Percentiles rank a stretch among this genome's conserved stretches.
Conservation (phyloP, 306 rosid genomes). For the Heteromeles arbutifolia region DNA sequence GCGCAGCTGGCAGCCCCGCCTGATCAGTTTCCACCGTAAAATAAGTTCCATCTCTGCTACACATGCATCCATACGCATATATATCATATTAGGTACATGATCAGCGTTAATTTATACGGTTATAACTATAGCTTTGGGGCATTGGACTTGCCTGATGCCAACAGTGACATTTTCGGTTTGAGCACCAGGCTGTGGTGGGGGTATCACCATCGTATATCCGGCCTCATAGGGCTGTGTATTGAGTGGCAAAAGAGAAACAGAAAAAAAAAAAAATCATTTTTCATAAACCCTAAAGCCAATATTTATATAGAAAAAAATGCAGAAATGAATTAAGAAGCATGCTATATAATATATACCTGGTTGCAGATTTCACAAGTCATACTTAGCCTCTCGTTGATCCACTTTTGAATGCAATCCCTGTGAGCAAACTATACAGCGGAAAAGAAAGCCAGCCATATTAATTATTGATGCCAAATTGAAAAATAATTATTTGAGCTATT, state of each 20-base stretch:
- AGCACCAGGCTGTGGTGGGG: neutral
- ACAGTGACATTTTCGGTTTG: neutral
- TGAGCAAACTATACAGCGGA: constrained; percentile 52
- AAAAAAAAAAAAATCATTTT: neutral
- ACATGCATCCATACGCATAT: neutral
- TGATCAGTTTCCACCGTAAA: neutral
- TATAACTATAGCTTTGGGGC: neutral
- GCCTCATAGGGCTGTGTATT: neutral
- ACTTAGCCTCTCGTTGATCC: constrained; percentile 63
- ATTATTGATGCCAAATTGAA: neutral
- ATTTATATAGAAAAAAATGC: neutral
- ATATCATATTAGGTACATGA: neutral
- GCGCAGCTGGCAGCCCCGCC: neutral
- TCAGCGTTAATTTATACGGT: neutral
- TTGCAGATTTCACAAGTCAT: constrained; percentile 71
- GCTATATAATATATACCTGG: constrained; percentile 37
- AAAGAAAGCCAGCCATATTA: neutral
- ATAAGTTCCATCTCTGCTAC: neutral
- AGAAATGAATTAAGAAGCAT: neutral
- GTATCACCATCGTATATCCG: neutral
- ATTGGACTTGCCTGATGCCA: neutral
- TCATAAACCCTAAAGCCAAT: neutral
- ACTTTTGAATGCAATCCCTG: constrained; percentile 71
- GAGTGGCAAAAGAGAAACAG: neutral
- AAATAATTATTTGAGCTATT: neutral